Evolutionary conservation across 1,139 yeast species (phyloP), one percentile per base, ranked within the genome.

Genomic region (Saccharomyces hybrid): DNA sequence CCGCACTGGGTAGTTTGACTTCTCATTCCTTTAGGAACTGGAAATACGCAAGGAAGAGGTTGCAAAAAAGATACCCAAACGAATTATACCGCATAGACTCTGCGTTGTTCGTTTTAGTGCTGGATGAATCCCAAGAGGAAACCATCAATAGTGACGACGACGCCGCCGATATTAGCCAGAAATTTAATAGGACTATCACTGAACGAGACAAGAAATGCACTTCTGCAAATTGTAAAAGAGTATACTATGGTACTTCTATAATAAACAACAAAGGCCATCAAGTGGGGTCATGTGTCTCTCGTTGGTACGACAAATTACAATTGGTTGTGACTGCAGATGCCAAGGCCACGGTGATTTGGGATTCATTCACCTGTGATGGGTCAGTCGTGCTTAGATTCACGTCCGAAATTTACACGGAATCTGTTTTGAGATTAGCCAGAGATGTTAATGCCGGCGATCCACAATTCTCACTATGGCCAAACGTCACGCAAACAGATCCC

Each of bases 231-330:
- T 58, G 78, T 78, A 73, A 75, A 60, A 68, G 73, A 44, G 79
- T 86, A 14, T 79, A 85, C 32, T 86, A 84, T 65, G 95, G 95
- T 27, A 78, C 86, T 2, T 78, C 86, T 1, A 71, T 71, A 42
- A 77, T 85, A 55, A 77, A 81, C 50, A 71, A 74, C 2, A 74
- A 74, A 24, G 87, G 86, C 59, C 74, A 82, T 52, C 93, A 86
- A 69, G 73, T 78, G 12, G 95, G 95, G 19, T 81, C 89, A 1
- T 86, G 93, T 72, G 81, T 85, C 19, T 83, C 87, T 11, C 75
- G 95, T 63, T 86, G 91, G 88, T 86, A 84, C 65, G 95, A 86
- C 67, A 86, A 86, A 66, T 71, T 86, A 53, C 91, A 86, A 66
- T 66, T 86, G 48, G 77, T 86, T 34, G 82, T 86, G 9, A 83